Base-by-base conservation (phyloP, 257 asterid species). In the Marsdenia floribunda region DNA sequence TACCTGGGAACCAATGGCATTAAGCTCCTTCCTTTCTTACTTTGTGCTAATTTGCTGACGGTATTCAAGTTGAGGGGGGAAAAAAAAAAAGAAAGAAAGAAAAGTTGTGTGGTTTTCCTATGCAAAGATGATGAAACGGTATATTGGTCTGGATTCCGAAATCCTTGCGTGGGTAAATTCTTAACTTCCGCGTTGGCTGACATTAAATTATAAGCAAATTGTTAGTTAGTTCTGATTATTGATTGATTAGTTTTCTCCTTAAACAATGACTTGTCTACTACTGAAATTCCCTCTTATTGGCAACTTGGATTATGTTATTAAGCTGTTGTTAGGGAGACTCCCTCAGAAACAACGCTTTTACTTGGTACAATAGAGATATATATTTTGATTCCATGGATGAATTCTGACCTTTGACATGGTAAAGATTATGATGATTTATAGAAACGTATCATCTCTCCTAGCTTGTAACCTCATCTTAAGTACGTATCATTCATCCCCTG, bases 271-370 rank as follows among this genome's bases (percentile, higher is more conserved):
- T 58, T 21, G 3, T 52, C 63, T 35, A n/a, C 24, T 71, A 74
- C 64, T 11, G 9, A 46, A 46, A 53, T 47, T 59, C 60, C 64
- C 58, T 24, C 49, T 5, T 7, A 13, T 19, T 15, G 72, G 55
- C 12, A 64, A 74, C 67, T 69, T 74, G 79, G 44, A 66, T 37
- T 55, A 53, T 46, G 66, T 35, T 47, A 66, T 66, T 60, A 50
- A 58, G 65, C 55, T 73, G 76, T 65, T 60, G 38, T 69, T 73
- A 21, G 63, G 73, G n/a, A 52, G 79, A 73, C 80, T 59, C n/a
- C 68, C 70, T 64, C 70, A 37, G 40, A 14, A 33, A 60, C 40
- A 24, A 37, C 33, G 13, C 7, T 70, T 61, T 24, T 72, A 42
- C 46, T 42, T 38, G 24, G 76, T 64, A 49, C 16, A 19, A 14